A percentile compares a stretch with the other conserved stretches of the same genome.
These are phyloP conservation scores for Talaromyces thailandensis DNA, from an alignment of 495 filamentous ascomycete species.

Conservation along the genomic window DNA sequence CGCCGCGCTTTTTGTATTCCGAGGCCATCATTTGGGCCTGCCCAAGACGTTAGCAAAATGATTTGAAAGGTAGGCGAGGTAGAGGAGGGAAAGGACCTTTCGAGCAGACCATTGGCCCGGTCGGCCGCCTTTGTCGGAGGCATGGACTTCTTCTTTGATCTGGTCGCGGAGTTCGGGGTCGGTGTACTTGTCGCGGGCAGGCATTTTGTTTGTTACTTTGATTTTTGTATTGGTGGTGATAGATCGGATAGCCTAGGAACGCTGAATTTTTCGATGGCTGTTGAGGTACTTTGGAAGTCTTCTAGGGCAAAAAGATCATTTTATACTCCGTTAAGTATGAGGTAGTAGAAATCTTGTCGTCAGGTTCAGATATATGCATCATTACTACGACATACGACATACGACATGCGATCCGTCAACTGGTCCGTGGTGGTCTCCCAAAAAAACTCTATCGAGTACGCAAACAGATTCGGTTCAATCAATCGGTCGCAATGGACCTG, in stretches of 20 bases:
- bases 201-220: slow-evolving; percentile 20
- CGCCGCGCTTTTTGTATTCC: slow-evolving; percentile 43
- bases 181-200: slow-evolving; percentile 38
- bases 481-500: neutral
- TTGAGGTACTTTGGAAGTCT: too few species aligned
- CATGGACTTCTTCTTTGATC: slow-evolving; percentile 37
- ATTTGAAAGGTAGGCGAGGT: neutral
- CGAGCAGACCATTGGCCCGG: slow-evolving; percentile 43
- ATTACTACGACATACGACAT: too few species aligned
- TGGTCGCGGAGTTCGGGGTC: slow-evolving; percentile 38
- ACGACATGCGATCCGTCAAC: too few species aligned
- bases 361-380: too few species aligned
- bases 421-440: too few species aligned
- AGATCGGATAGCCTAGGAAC: neutral
- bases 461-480: neutral
- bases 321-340: too few species aligned
- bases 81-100: slow-evolving; percentile 20
- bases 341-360: too few species aligned
- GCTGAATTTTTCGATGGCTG: too few species aligned
- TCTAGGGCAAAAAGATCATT: too few species aligned
- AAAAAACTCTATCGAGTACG: neutral
- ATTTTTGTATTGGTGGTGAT: neutral
- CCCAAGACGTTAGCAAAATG: neutral
- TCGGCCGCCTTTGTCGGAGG: slow-evolving; percentile 37
- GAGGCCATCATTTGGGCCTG: slow-evolving; percentile 42